phyloP scores from a whole-genome alignment of 352 stramenopile genomes.

The Globisporangium recalcitrans region DNA sequence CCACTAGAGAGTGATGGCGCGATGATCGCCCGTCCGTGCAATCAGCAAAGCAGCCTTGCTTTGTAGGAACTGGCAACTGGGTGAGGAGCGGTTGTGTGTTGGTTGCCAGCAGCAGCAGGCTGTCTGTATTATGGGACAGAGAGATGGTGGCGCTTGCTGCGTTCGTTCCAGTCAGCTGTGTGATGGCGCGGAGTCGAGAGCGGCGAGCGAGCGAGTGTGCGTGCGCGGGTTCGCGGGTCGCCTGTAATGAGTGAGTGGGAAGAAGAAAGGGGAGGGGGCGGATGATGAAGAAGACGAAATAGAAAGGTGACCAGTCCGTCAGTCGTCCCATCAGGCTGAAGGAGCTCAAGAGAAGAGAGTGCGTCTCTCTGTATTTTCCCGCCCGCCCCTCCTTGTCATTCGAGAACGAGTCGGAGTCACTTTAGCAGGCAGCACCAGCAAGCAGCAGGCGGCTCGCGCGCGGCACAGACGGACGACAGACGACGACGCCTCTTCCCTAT shows the following conservation, averaged over 20 bases:
- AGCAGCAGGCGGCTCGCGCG: background rate
- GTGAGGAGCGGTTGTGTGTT: background rate
- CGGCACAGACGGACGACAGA: background rate
- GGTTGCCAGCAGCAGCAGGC: background rate
- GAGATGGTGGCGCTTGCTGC: background rate
- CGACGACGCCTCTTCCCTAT: background rate
- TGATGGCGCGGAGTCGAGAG: background rate
- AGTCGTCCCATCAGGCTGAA: conserved; percentile 4
- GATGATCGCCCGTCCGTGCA: background rate
- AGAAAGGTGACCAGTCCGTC: conserved; percentile 8
- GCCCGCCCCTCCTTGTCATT: background rate
- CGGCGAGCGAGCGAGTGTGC: too few species aligned
- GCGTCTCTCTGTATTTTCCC: conserved; percentile 11
- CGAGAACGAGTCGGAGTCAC: conserved; percentile 3
- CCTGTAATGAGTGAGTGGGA: background rate
- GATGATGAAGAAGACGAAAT: background rate
- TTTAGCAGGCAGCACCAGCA: background rate
- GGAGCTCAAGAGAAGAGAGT: conserved; percentile 2
- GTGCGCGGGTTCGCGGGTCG: background rate
- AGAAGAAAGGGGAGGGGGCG: conserved; percentile 7
- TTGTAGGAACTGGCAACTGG: background rate
- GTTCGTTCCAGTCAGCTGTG: background rate
- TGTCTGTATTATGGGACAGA: background rate
- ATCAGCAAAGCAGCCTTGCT: background rate
- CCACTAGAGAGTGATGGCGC: background rate